phyloP scores from a whole-genome alignment of 345 rosid genomes.

The Luvunga scandens region DNA sequence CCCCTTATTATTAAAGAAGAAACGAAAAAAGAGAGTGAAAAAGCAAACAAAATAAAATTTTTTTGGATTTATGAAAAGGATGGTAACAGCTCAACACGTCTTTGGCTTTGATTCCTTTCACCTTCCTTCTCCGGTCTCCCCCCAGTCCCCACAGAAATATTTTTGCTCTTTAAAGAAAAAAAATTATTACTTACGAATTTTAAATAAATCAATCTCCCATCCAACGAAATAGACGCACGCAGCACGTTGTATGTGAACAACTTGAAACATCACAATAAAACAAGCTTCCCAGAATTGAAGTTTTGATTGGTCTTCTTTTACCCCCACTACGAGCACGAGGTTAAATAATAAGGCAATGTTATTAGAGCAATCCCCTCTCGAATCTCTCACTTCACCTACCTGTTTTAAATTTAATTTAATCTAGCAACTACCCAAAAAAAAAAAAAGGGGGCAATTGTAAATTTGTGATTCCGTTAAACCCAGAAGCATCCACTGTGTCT shows the following conservation, averaged over 20 bases:
- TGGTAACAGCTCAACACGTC: constrained; percentile 80
- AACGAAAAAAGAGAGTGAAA: constrained; percentile 13
- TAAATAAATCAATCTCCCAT: too few species aligned
- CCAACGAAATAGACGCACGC: background rate
- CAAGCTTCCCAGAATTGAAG: background rate
- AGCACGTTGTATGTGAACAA: constrained; percentile 15
- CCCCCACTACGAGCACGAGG: too few species aligned
- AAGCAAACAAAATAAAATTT: background rate
- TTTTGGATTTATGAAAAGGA: constrained; percentile 12
- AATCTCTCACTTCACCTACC: background rate
- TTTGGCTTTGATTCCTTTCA: constrained; percentile 22
- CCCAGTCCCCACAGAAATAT: background rate
- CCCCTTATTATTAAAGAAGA: background rate
- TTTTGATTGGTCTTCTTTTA: background rate
- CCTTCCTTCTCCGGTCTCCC: background rate
- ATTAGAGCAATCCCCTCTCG: too few species aligned
- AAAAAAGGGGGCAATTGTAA: background rate
- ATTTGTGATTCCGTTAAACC: background rate
- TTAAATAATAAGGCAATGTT: too few species aligned
- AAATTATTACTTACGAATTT: background rate
- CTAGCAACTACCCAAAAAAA: too few species aligned
- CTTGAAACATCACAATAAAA: background rate
- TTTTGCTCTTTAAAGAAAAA: background rate
- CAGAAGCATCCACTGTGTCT: background rate
- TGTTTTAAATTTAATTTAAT: too few species aligned